Conservation (phyloP, 2,329 filamentous ascomycete genomes). For the Cercospora beticola region DNA sequence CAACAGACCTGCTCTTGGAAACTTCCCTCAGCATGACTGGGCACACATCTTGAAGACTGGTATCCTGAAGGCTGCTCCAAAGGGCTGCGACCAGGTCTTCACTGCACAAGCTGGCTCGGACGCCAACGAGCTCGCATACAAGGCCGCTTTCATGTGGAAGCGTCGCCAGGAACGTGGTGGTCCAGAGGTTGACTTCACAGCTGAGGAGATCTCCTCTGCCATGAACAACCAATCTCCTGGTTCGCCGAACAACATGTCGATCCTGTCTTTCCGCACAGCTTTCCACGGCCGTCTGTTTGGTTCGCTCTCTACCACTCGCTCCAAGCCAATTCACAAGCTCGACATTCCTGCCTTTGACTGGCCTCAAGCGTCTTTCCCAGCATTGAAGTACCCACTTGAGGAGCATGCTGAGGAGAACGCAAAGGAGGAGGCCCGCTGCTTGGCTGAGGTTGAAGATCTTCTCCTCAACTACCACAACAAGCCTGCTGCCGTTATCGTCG, state of each 20-base stretch:
- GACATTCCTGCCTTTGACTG: constrained; percentile 95
- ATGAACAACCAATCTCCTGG: constrained; percentile 84
- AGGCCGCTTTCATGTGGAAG: constrained; percentile 92
- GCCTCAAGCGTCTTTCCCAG: constrained; percentile 85
- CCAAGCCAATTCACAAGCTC: constrained; percentile 91
- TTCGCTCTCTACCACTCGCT: constrained; percentile 81
- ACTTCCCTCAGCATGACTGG: constrained; percentile 88
- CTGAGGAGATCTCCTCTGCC: constrained; percentile 68
- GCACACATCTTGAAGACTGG: constrained; percentile 74
- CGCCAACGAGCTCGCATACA: constrained; percentile 92
- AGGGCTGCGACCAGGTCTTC: constrained; percentile 84
- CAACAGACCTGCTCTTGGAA: constrained; percentile 85
- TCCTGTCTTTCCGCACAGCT: constrained; percentile 81
- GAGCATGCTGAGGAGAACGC: constrained; percentile 77
- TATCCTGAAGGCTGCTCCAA: constrained; percentile 77
- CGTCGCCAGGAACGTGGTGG: constrained; percentile 79
- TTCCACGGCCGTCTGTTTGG: constrained; percentile 93
- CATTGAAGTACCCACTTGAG: constrained; percentile 82
- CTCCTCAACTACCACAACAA: constrained; percentile 77
- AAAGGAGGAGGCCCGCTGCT: constrained; percentile 74
- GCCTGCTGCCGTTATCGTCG: constrained; percentile 77
- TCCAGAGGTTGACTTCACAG: constrained; percentile 72
- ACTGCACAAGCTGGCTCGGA: constrained; percentile 87
- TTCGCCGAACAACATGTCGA: constrained; percentile 72
- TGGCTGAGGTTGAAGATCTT: constrained; percentile 79